phyloP scores from a whole-genome alignment of 768 basidiomycete genomes.

The Hydnomerulius pinastri region DNA sequence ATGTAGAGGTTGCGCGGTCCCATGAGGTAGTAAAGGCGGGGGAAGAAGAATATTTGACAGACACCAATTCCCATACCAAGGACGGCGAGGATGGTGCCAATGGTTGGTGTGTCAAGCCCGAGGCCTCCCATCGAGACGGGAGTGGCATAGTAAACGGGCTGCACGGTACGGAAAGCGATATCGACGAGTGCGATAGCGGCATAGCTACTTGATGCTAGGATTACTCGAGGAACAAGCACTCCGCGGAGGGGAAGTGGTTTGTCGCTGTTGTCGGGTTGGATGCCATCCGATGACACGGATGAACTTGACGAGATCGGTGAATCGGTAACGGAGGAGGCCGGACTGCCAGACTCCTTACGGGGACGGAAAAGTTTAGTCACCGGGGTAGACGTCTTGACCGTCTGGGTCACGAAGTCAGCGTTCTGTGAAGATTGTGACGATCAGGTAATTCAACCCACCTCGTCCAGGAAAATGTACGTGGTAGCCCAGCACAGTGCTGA shows the following conservation, averaged over 20 bases:
- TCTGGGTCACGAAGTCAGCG: background rate
- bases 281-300: too few relatives aligned
- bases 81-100: constrained; percentile 18
- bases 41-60: constrained; percentile 63
- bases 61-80: constrained; percentile 33
- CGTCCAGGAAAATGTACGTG: constrained; percentile 50
- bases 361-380: background rate
- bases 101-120: constrained; percentile 10
- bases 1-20: constrained; percentile 61
- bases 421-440: too few relatives aligned
- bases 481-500: constrained; percentile 49
- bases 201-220: constrained; percentile 60
- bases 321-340: background rate
- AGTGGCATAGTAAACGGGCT: constrained; percentile 23
- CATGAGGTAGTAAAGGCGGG: constrained; percentile 48
- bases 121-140: constrained; percentile 16
- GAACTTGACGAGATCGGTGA: background rate
- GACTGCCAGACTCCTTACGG: background rate
- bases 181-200: constrained; percentile 59
- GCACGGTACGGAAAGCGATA: constrained; percentile 54
- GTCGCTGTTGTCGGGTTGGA: background rate
- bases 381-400: background rate
- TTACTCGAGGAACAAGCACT: constrained; percentile 50
- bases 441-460: too few relatives aligned
- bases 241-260: constrained; percentile 43